Evolutionary conservation across 2,329 filamentous ascomycete species (phyloP), one percentile per base, ranked within the genome.

Genomic region (Cercospora beticola): DNA sequence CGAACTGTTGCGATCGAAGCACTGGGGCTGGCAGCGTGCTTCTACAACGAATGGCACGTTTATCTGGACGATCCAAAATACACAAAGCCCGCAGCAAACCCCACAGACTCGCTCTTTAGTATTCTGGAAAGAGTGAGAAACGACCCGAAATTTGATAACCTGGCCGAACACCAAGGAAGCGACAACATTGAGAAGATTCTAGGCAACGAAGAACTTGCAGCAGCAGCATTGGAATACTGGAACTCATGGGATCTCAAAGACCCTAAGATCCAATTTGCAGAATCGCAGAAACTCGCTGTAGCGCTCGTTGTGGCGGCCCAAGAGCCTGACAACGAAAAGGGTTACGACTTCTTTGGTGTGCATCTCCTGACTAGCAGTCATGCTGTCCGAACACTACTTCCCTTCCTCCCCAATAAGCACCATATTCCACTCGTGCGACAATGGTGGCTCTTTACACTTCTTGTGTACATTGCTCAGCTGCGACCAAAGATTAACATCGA

Each of bases 1-100:
- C 91, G 90, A 68, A 94, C 96, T 72, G 79, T 98, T 21, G 94
- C 90, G 59, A 95, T 97, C 81, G 95, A 99, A 82, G 92, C 93
- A 0, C 85, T 99, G 0, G 89, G 88, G 0, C 84, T 97, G 70
- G 84, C 89, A 0, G 81, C 87, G 18, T 87, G 86, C 68, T 87
- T 85, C 76, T 87, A 89, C 77, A 83, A 82, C 70, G 80, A 82
- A 58, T 81, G 86, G 61, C 86, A 88, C 76, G 86, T 86, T 69
- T 88, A 87, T 72, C 76, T 92, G n/a, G 92, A 95, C 77, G 86
- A 94, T 68, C 82, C 87, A 0, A 86, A 86, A 5, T 94, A 93
- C 78, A 90, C 89, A 30, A 88, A 84, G 69, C 86, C 89, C 5
- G 84, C 90, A 0, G 79, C 87, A 1, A 85, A 90, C 71, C 82